phyloP scores from a whole-genome alignment of 1,284 basidiomycete genomes.

The Cutaneotrichosporon sp. region DNA sequence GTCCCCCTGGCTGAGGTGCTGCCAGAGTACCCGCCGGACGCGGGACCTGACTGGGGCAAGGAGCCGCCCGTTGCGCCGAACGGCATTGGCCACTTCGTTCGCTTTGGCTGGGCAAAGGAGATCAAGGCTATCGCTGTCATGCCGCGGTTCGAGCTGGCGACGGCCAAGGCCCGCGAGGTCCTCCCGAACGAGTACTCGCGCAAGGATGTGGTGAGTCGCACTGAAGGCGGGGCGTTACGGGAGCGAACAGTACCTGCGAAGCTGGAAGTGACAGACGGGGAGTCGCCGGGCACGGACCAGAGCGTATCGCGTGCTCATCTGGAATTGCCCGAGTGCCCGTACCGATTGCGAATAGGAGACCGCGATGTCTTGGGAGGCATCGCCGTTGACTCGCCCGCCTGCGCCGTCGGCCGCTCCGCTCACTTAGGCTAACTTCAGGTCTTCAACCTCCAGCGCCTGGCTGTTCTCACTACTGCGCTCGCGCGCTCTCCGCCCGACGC shows the following conservation, averaged over 20 bases:
- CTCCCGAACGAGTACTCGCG: slow-evolving; percentile 78
- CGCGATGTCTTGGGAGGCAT: neutral
- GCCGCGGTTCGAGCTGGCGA: slow-evolving; percentile 92
- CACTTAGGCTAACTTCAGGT: slow-evolving; percentile 56
- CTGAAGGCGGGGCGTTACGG: no score
- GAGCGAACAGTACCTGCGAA: neutral
- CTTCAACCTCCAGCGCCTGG: slow-evolving; percentile 94
- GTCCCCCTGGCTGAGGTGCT: slow-evolving; percentile 95
- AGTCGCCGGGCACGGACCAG: neutral
- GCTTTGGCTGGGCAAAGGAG: slow-evolving; percentile 78
- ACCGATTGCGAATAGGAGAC: no score
- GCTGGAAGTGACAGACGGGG: neutral
- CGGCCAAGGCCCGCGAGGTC: slow-evolving; percentile 86
- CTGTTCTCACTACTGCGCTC: slow-evolving; percentile 95
- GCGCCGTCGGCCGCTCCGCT: neutral
- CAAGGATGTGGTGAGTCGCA: slow-evolving; percentile 76
- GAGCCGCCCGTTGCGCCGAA: slow-evolving; percentile 80
- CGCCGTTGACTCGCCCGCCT: neutral
- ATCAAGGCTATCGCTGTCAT: slow-evolving; percentile 95
- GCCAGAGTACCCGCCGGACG: slow-evolving; percentile 92
- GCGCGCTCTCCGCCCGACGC: slow-evolving; percentile 85
- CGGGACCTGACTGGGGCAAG: slow-evolving; percentile 81
- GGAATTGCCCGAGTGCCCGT: neutral
- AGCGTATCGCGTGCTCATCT: neutral
- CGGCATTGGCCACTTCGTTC: slow-evolving; percentile 92